Evolutionary conservation across 768 basidiomycete species (phyloP), one percentile per base, ranked within the genome.

Genomic region (Naganishia friedmannii): DNA sequence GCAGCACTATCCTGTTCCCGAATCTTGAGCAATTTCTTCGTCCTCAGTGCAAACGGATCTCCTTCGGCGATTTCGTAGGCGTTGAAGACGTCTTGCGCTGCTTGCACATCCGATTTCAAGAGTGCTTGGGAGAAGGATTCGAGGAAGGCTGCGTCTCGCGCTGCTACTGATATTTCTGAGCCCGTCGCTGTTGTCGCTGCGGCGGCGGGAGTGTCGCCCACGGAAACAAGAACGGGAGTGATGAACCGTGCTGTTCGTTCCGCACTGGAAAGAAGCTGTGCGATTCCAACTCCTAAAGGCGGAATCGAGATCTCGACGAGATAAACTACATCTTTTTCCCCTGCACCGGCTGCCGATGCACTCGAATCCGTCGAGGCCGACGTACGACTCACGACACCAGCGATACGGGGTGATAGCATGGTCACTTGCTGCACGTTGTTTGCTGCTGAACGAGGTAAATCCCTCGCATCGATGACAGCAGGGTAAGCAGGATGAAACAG

Each of bases 401-500:
- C 58, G 4, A 67, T 54, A n/a, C 32, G 45, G 21, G 51, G 31
- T 0, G 63, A 51, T 6, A 69, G 55, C 23, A 53, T 37, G 31
- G 69, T 54, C 48, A 69, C 31, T 46, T 65, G 37, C 26, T 51
- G 55, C 4, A 68, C 21, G 48, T 51, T 51, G 4, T 26, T 15
- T 21, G 55, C 31, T 53, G 42, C 37, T 19, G 65, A 42, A 26
- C 46, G 56, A 2, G 68, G 55, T 10, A 57, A n/a, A 9, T 70
- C 69, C 23, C 60, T 48, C 3, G 65, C 53, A 26, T 66, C 63
- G 34, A 73, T 63, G 17, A 70, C 72, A 39, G 68, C 65, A 2
- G 72, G 69, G 51, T 65, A 67, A 4, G 72, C 39, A 17, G 69
- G 66, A 46, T 70, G 68, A 34, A 73, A 70, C 10, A 63, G 68